Percentiles rank a stretch among this genome's conserved stretches.
These are phyloP conservation scores for Pinus albicaulis DNA, from an alignment of 75 land plant species.

Conservation along the genomic window DNA sequence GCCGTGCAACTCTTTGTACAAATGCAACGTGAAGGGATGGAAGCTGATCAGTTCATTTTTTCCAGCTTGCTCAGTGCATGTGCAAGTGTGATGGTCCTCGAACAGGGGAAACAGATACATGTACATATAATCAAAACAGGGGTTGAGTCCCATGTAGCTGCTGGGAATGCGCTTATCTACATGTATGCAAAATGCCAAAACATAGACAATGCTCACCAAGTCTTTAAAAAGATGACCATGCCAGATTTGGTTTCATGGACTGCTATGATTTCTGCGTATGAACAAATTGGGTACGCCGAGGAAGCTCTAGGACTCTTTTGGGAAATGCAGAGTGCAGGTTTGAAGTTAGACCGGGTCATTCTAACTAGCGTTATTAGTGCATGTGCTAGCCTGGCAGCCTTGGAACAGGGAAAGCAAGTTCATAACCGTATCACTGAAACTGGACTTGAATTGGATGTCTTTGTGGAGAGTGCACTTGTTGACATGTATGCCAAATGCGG, in stretches of 20 bases:
- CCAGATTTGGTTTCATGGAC: slow-evolving; percentile 47
- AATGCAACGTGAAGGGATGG: slow-evolving; percentile 14
- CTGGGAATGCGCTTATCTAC: slow-evolving; percentile 27
- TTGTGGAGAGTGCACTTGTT: slow-evolving; percentile 49
- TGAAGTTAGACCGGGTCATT: slow-evolving; percentile 41
- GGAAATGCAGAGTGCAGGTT: slow-evolving; percentile 31
- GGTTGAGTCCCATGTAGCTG: slow-evolving; percentile 13
- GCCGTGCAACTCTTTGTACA: slow-evolving; percentile 17
- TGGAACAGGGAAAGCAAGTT: slow-evolving; percentile 21
- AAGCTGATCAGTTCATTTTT: slow-evolving; percentile 17
- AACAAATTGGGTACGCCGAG: slow-evolving; percentile 16
- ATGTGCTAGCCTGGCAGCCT: slow-evolving; percentile 21
- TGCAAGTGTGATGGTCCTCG: slow-evolving; percentile 9
- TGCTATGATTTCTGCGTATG: slow-evolving; percentile 34
- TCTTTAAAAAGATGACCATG: slow-evolving; percentile 18
- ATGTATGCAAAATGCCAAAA: slow-evolving; percentile 49
- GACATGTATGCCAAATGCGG: slow-evolving; percentile 48
- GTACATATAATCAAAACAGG: slow-evolving; percentile 17
- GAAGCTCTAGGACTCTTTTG: slow-evolving; percentile 36
- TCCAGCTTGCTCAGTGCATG: slow-evolving; percentile 31
- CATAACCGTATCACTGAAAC: slow-evolving; percentile 38
- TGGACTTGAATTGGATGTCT: slow-evolving; percentile 52
- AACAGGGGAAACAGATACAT: slow-evolving; percentile 28
- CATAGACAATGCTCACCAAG: slow-evolving; percentile 10
- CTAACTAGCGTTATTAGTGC: slow-evolving; percentile 53